Evolutionary conservation across 331 rosid species (phyloP), one percentile per base, ranked within the genome.

Genomic region (Acacia concinna): DNA sequence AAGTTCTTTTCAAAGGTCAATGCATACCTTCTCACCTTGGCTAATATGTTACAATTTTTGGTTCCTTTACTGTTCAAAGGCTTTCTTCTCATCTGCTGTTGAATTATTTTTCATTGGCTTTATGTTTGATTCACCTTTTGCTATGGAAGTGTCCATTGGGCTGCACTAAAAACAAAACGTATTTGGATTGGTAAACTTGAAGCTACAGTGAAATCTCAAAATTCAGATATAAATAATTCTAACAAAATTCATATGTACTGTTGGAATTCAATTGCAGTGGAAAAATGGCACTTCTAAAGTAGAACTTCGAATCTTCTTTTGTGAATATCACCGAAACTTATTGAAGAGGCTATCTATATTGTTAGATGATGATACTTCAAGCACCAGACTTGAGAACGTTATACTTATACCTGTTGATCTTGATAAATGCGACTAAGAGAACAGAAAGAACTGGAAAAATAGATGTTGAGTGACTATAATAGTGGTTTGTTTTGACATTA

Each of bases 1-100:
- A 96, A 96, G 81, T 96, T 96, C 86, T 96, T 96, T 90, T 86
- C 99, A 84, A 96, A 96, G 99, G 99, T 96, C 79, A 82, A 83
- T 85, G 68, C 78, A 76, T 85, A 86, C 86, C 91, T 84, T 88
- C 83, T 86, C 86, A 63, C 72, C 82, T 83, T 78, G 57, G 51
- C 80, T 81, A 86, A 80, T 75, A 63, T 75, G 73, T 60, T 76
- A 43, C 51, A 62, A 82, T n/a, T 30, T 84, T 78, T 84, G 27
- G 37, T 78, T 43, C 49, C 56, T 73, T 73, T 43, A 46, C 69
- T 81, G 59, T 71, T 44, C 64, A 41, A 49, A 70, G 75, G 69
- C 60, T 54, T 65, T 59, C 34, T 71, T 46, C 71, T 84, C 43
- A 71, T 67, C 43, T 21, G 8, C 32, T 79, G 68, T 66, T 54